These are phyloP conservation scores for Penicillium flavigenum DNA, from an alignment of 495 filamentous ascomycete genomes.

Conservation along the genomic window DNA sequence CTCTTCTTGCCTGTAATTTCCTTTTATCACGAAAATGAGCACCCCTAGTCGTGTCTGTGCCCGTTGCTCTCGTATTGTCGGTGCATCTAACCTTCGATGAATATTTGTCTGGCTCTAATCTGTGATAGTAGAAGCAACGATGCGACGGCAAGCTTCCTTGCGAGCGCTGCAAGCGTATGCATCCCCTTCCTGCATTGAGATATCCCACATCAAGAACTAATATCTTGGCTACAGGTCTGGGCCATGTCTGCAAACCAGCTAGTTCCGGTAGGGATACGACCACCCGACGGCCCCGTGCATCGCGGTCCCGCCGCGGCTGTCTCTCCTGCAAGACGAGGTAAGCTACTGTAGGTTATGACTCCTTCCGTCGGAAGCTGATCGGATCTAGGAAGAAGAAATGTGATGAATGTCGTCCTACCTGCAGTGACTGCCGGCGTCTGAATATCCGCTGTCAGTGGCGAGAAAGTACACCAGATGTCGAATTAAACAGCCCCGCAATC, in stretches of 20 bases:
- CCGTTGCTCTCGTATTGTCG: conserved; percentile 30
- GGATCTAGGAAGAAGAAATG: conserved; percentile 31
- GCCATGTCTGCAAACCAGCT: conserved; percentile 28
- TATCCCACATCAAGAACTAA: background rate
- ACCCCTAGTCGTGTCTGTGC: conserved; percentile 26
- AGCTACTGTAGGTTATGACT: background rate
- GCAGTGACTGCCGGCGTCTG: conserved; percentile 31
- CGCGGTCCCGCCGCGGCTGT: conserved; percentile 31
- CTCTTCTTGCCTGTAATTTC: no score
- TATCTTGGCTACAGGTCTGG: conserved; percentile 22
- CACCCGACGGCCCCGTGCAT: conserved; percentile 28
- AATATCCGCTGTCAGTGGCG: conserved; percentile 29
- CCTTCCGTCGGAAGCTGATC: conserved; percentile 5
- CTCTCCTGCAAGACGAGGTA: conserved; percentile 34
- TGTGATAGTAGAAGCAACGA: conserved; percentile 31
- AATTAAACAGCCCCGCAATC: background rate
- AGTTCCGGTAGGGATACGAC: conserved; percentile 14
- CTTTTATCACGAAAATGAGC: no score
- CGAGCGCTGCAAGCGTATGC: conserved; percentile 30
- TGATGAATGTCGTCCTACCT: conserved; percentile 28
- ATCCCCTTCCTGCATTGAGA: no score
- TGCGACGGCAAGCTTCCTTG: conserved; percentile 30
- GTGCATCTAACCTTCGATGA: background rate
- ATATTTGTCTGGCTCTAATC: background rate
- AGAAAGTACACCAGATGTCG: background rate